These are phyloP conservation scores for Metschnikowia lunata DNA, from an alignment of 805 yeast species.

Conservation along the genomic window DNA sequence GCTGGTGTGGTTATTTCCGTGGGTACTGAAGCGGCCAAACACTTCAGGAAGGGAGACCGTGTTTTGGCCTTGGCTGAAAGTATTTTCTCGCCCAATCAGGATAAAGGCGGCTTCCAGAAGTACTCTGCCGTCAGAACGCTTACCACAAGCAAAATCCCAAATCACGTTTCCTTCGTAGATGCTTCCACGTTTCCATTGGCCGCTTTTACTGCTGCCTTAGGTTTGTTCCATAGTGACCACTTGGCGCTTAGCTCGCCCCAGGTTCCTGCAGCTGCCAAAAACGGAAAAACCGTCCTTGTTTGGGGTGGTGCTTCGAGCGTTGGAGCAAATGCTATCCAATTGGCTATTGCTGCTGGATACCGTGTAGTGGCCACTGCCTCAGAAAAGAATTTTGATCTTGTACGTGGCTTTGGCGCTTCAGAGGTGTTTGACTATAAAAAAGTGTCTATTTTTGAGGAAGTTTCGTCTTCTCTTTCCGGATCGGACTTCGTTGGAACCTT, in stretches of 20 bases:
- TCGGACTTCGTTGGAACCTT: slow-evolving; percentile 9
- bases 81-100: slow-evolving; percentile 9
- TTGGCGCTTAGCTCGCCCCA: slow-evolving; percentile 6
- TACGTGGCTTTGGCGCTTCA: slow-evolving; percentile 6
- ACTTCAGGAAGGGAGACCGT: slow-evolving; percentile 6
- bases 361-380: slow-evolving; percentile 10
- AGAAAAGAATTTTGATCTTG: slow-evolving; percentile 4
- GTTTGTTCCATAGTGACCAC: slow-evolving; percentile 5
- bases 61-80: slow-evolving; percentile 10
- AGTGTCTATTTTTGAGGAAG: slow-evolving; percentile 4
- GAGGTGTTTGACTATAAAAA: slow-evolving; percentile 7
- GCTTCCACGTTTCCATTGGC: slow-evolving; percentile 9
- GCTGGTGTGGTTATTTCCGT: slow-evolving; percentile 9
- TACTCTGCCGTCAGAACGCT: slow-evolving; percentile 7
- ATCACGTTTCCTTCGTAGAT: slow-evolving; percentile 5
- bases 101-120: slow-evolving; percentile 11
- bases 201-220: slow-evolving; percentile 6
- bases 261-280: neutral
- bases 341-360: slow-evolving; percentile 12
- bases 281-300: slow-evolving; percentile 7
- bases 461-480: slow-evolving; percentile 2
- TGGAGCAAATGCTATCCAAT: slow-evolving; percentile 10
- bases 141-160: slow-evolving; percentile 5
- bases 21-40: slow-evolving; percentile 2
- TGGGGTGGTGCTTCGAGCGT: slow-evolving; percentile 14